Conservation (phyloP, 768 basidiomycete species). For the Vararia minispora region DNA sequence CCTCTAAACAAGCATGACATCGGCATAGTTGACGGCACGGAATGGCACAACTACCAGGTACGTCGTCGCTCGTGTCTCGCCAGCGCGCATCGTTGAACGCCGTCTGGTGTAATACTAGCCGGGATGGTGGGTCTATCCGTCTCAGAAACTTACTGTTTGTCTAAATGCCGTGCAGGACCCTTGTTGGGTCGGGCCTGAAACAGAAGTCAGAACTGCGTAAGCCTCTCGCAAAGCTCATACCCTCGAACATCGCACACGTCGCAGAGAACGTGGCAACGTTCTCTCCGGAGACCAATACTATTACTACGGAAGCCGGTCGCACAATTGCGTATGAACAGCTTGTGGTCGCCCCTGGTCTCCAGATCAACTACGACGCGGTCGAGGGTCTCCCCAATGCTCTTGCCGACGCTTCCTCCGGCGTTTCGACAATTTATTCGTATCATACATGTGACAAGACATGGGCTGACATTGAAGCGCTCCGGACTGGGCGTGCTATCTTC, state of each 20-base stretch:
- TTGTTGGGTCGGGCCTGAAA: slow-evolving; percentile 82
- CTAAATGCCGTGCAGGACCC: slow-evolving; percentile 47
- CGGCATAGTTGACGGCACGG: slow-evolving; percentile 72
- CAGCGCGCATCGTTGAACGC: no score
- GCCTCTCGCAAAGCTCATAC: slow-evolving; percentile 60
- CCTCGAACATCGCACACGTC: slow-evolving; percentile 60
- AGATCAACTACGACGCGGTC: slow-evolving; percentile 76
- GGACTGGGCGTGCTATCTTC: slow-evolving; percentile 79
- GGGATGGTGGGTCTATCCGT: slow-evolving; percentile 55
- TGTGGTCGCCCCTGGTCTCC: slow-evolving; percentile 81
- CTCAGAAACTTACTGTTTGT: slow-evolving; percentile 2
- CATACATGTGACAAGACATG: slow-evolving; percentile 85
- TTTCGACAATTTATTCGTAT: slow-evolving; percentile 89
- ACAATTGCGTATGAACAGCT: slow-evolving; percentile 73
- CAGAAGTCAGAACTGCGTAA: slow-evolving; percentile 58
- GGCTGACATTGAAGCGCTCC: slow-evolving; percentile 67
- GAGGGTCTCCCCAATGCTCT: slow-evolving; percentile 67
- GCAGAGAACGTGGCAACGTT: slow-evolving; percentile 64
- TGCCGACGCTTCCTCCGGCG: slow-evolving; percentile 63
- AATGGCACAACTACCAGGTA: slow-evolving; percentile 81
- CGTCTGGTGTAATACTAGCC: slow-evolving; percentile 49
- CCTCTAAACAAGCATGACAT: slow-evolving; percentile 65
- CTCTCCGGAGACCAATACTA: slow-evolving; percentile 59
- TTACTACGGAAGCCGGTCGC: slow-evolving; percentile 63
- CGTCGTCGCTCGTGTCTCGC: slow-evolving; percentile 8